Evolutionary conservation across 371 early-diverging fungal species (phyloP), one percentile per base, ranked within the genome.

Genomic region (Mortierella sp.): DNA sequence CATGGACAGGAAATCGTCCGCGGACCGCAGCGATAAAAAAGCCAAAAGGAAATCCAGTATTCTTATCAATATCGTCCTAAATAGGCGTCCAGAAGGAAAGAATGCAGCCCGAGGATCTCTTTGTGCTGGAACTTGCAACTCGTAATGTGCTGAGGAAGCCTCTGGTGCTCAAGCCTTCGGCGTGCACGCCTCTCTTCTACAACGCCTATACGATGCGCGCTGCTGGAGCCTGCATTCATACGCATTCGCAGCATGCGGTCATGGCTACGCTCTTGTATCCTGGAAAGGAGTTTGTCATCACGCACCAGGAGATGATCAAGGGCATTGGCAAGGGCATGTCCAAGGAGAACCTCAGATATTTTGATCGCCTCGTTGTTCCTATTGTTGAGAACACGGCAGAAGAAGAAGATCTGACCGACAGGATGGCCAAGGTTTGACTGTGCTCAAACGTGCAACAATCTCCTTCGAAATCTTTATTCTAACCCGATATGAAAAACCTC

Each of bases 231-330:
- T 97, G 97, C 84, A 95, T 98, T 72, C 97, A 97, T 72, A 96
- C 97, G 5, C 98, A 98, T 81, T 96, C 96, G 15, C 95, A 95
- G 78, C 85, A 94, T 68, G 99, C 99, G 1, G 96, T 97, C 32
- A 91, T 97, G 91, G 96, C 86, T 2, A 97, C 99, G 0, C 73
- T 98, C 78, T 72, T 97, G 50, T 90, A 79, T 56, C 81, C 85
- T 17, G 91, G 90, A 23, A 76, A 85, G 19, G 87, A 84, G 32
- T 93, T 93, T 79, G 80, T 80, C n/a, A 95, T 98, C 51, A 93
- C 95, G 11, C 95, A 97, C 76, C 97, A 97, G 81, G 99, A 98
- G 79, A 97, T 97, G 98, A 98, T 98, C 81, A 98, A 98, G 83
- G 99, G 99, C 12, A 98, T 98, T 60, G 84, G 94, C 42, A 86